Conservation (phyloP, 352 stramenopile species). For the Globisporangium sylvaticum region DNA sequence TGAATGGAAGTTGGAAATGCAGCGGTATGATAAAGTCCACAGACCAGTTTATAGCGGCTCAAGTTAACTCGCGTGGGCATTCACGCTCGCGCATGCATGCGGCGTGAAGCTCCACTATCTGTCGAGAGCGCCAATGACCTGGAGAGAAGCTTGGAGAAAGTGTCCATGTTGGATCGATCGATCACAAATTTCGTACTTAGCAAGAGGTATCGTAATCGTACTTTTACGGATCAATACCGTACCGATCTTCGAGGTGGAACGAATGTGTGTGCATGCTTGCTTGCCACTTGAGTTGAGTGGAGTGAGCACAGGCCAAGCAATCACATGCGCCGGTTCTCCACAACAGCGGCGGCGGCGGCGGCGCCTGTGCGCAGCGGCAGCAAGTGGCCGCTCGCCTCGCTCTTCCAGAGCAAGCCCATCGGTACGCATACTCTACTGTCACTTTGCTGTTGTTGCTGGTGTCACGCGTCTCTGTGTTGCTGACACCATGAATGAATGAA, state of each 20-base stretch:
- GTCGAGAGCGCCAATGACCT: too few relatives aligned
- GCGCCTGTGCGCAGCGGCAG: constrained; percentile 13
- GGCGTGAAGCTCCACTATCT: too few relatives aligned
- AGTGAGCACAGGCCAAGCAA: constrained; percentile 4
- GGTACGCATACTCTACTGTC: constrained; percentile 10
- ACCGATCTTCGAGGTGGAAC: neutral
- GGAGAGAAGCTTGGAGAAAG: too few relatives aligned
- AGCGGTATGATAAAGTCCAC: too few relatives aligned
- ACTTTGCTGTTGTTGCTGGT: neutral
- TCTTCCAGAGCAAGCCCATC: constrained; percentile 36
- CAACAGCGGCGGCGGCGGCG: constrained; percentile 13
- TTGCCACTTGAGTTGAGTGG: constrained; percentile 11
- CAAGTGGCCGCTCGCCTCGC: constrained; percentile 21
- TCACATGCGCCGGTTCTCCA: constrained; percentile 32
- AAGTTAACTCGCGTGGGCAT: too few relatives aligned
- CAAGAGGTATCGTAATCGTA: neutral
- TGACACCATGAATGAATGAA: neutral
- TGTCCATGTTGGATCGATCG: too few relatives aligned
- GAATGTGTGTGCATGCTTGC: too few relatives aligned
- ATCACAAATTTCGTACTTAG: neutral
- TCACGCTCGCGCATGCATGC: too few relatives aligned
- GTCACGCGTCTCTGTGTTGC: neutral
- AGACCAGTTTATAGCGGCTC: too few relatives aligned
- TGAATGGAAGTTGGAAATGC: too few relatives aligned
- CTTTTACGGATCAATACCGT: neutral